These are phyloP conservation scores for Blastobotrys buckinghamii DNA, from an alignment of 1,139 yeast species.

Conservation along the genomic window DNA sequence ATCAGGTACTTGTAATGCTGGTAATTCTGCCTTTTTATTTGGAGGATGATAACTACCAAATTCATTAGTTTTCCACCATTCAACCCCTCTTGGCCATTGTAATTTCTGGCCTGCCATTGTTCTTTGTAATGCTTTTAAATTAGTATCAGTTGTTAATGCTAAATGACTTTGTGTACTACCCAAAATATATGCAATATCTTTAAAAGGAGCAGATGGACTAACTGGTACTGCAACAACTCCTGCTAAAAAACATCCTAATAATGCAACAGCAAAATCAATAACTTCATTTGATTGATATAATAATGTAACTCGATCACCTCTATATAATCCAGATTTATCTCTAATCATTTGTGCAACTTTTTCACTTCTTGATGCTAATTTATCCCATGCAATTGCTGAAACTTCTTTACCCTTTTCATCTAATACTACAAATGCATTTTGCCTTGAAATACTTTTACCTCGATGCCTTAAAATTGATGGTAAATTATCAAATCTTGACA, in stretches of 20 bases:
- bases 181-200: conserved; percentile 69
- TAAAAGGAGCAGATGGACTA: conserved; percentile 58
- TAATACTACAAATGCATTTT: conserved; percentile 64
- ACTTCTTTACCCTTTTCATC: conserved; percentile 80
- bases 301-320: conserved; percentile 78
- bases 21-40: conserved; percentile 55
- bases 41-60: conserved; percentile 65
- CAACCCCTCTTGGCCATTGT: conserved; percentile 54
- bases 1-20: conserved; percentile 64
- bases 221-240: conserved; percentile 95
- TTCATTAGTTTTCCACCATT: conserved; percentile 83
- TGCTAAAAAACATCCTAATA: conserved; percentile 88
- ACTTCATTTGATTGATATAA: conserved; percentile 82
- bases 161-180: conserved; percentile 70
- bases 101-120: conserved; percentile 41
- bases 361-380: conserved; percentile 73
- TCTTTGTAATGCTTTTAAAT: conserved; percentile 64
- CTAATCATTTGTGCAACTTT: conserved; percentile 83
- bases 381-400: conserved; percentile 81
- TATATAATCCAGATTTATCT: conserved; percentile 65
- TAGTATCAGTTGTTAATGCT: conserved; percentile 75
- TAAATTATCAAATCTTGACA: conserved; percentile 48
- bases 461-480: conserved; percentile 69
- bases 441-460: conserved; percentile 58
- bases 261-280: conserved; percentile 76